Base-by-base conservation (phyloP, 2,329 filamentous ascomycete genomes). In the Penicillium concentricum region DNA sequence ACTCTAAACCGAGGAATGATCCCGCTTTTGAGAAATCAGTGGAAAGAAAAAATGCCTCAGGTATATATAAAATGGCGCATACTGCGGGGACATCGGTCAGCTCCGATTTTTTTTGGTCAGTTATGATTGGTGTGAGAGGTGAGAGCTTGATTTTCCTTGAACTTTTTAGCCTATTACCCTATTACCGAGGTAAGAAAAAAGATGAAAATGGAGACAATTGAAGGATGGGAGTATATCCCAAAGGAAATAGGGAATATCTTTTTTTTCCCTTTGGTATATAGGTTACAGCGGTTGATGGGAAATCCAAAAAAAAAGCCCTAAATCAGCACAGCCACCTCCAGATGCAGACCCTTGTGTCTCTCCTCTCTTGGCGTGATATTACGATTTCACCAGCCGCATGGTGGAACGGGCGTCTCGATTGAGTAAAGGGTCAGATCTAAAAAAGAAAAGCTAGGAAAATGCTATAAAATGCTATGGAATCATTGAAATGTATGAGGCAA, bases 31-130 rank as follows among this genome's bases (percentile, higher is more conserved):
- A 37, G 41, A 35, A 59, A 62, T 58, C 56, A 65, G 57, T 64
- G 62, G 62, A 56, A 59, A 57, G 37, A 51, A 58, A 66, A 66
- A 66, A 65, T 63, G 62, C 62, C 63, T 66, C 63, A 64, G 63
- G 62, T 56, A 48, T 61, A 54, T 52, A 58, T 48, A 65, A 66
- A 66, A 66, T 66, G 53, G 58, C 64, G 61, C 64, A 66, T 61
- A 62, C 42, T 63, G 42, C 15, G 20, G 30, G 18, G 45, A 26
- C 44, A 18, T 30, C 35, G 51, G 22, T 30, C 42, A 26, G 34
- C 24, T 43, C 20, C 26, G 34, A 20, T 16, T 34, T 43, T 50
- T 24, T 24, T 26, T 26, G 3, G 1, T 26, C 24, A 26, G 24
- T 28, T 28, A 50, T 44, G 42, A 45, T 32, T 32, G 43, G 43